Conservation (phyloP, 495 filamentous ascomycete genomes). For the Patellaria atrata region DNA sequence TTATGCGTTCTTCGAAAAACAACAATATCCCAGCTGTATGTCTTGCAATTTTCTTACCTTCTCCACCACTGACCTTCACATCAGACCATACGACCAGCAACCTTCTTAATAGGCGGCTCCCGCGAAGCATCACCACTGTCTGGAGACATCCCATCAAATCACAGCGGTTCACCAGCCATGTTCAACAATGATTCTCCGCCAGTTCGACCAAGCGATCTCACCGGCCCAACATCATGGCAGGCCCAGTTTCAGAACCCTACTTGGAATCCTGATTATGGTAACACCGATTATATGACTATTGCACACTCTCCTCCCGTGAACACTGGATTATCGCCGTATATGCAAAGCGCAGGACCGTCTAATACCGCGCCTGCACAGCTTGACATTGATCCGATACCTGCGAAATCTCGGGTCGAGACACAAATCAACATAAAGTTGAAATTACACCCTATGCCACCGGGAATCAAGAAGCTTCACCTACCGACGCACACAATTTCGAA, state of each 20-base stretch:
- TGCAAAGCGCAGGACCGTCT: not conserved
- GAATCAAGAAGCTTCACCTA: constrained; percentile 66
- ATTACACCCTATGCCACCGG: constrained; percentile 53
- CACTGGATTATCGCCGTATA: not conserved
- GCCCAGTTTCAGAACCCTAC: not conserved
- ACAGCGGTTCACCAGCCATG: not conserved
- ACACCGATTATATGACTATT: not conserved
- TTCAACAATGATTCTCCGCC: constrained; percentile 1
- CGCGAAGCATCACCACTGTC: constrained; percentile 3
- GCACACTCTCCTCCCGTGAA: not conserved
- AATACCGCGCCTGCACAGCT: constrained; percentile 6
- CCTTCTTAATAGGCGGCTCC: not conserved
- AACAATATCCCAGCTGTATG: not conserved
- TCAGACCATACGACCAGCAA: too few species aligned
- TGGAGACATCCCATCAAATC: not conserved
- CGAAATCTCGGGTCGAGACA: constrained; percentile 88
- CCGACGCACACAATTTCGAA: constrained; percentile 84
- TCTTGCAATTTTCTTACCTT: not conserved
- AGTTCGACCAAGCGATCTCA: not conserved
- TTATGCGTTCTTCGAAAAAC: not conserved
- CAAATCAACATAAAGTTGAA: constrained; percentile 75
- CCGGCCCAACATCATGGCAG: not conserved
- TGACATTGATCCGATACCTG: constrained; percentile 45
- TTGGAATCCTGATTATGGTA: not conserved
- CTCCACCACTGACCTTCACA: too few species aligned